Evolutionary conservation across 78 protist genomes (phyloP).

Genomic region (Mastigamoeba balamuthi): DNA sequence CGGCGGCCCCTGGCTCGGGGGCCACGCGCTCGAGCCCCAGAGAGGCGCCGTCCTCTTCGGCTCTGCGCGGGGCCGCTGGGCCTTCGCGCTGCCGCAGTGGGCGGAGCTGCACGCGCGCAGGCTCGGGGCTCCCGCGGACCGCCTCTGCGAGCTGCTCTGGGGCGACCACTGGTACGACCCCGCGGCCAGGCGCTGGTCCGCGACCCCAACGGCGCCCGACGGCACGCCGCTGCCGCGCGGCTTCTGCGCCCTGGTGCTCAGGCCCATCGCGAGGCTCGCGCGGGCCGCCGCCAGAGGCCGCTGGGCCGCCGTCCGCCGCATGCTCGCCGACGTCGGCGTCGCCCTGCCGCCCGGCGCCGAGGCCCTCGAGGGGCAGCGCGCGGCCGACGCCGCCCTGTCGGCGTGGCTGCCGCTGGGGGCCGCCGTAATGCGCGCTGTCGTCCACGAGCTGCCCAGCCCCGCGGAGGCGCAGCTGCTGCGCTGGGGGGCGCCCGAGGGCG

Average conservation of each 20-base stretch:
- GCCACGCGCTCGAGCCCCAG: constrained; percentile 1
- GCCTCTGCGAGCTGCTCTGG: constrained; percentile 32
- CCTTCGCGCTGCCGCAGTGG: constrained; percentile 36
- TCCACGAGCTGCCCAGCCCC: no score
- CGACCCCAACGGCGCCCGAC: background rate
- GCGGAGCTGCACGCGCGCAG: constrained; percentile 39
- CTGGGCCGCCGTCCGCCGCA: no score
- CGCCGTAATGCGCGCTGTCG: no score
- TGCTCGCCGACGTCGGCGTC: no score
- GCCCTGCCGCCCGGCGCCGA: no score
- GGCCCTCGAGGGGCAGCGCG: no score
- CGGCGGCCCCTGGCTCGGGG: no score
- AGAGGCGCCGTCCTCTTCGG: background rate
- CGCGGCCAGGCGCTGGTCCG: constrained; percentile 22
- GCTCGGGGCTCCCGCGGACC: constrained; percentile 9
- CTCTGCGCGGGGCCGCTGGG: constrained; percentile 42
- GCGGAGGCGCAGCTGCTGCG: no score
- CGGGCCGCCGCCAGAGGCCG: background rate
- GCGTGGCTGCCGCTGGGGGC: no score
- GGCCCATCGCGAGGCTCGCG: constrained; percentile 33
- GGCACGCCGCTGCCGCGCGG: constrained; percentile 17
- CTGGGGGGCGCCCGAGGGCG: no score
- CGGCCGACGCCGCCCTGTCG: no score
- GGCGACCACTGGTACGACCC: constrained; percentile 59
- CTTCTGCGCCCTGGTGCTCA: constrained; percentile 34